Base-by-base conservation (phyloP, 225 moss, liverwort and hornwort genomes). In the Thuidium tamariscinum region DNA sequence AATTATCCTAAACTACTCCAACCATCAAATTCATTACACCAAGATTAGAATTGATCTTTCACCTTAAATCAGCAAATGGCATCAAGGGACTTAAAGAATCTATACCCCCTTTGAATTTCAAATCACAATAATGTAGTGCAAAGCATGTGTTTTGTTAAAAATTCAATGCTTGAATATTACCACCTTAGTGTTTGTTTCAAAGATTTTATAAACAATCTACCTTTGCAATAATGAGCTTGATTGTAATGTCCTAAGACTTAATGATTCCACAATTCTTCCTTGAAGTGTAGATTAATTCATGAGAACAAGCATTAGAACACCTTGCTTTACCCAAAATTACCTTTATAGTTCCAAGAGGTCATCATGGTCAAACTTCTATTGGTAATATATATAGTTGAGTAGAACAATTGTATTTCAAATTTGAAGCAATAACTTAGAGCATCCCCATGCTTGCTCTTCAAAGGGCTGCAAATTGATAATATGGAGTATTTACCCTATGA, bases 241-340 rank as follows among this genome's bases (percentile, higher is more conserved):
- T n/a, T 75, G 16, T 1, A 25, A n/a, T 52, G 2, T 15, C 9
- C 13, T 36, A 23, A 9, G 2, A 75, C 16, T 5, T 9, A 10
- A 6, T 2, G 1, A 52, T 1, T 16, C 6, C 0, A 0, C 15
- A 15, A 73, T 48, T 17, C 0, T 32, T 48, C 3, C 2, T 3
- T 19, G 10, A 22, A 23, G 2, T 25, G 2, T 15, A 54, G n/a
- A 76, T 55, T 4, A 1, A 10, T 26, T 16, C 26, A 25, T 37
- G 4, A 36, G 2, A 52, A 36, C 0, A 36, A 36, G 2, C 10
- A 36, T 76, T 9, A 2, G 4, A 3, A 36, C 3, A 25, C 10
- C 36, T 10, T 23, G 1, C 8, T 9, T 9, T 36, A 4, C 0
- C 11, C 6, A 16, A 16, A 37, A 16, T 55, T 25, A 5, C 8